Conservation (phyloP, 139 green algal species). For the Micromonas pusilla region DNA sequence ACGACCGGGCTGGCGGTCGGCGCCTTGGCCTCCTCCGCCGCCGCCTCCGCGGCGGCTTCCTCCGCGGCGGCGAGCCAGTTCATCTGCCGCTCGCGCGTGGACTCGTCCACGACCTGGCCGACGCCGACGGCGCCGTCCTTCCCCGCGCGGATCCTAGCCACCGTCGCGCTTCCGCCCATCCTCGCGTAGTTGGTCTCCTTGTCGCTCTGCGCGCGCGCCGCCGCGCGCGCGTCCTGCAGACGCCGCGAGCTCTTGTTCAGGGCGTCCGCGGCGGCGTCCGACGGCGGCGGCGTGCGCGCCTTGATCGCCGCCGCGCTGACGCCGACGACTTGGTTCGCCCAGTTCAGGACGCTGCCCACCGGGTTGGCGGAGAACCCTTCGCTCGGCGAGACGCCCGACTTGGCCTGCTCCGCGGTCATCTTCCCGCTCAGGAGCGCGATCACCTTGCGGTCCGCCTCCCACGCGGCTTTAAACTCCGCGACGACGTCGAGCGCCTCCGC, state of each 20-base stretch:
- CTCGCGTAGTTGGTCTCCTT: neutral
- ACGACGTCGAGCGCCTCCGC: neutral
- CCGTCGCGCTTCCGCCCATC: neutral
- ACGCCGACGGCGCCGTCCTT: neutral
- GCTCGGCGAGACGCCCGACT: neutral
- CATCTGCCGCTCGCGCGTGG: neutral
- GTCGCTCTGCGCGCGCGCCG: neutral
- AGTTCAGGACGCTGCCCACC: neutral
- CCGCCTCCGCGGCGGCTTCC: neutral
- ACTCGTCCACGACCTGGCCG: neutral
- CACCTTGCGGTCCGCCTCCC: conserved; percentile 20
- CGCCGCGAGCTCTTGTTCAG: neutral
- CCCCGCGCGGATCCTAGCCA: neutral
- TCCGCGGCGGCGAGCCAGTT: neutral
- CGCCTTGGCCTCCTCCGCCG: neutral
- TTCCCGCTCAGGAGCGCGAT: conserved; percentile 4
- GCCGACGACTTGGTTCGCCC: too few relatives aligned
- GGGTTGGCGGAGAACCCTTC: neutral
- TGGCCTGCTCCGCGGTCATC: neutral
- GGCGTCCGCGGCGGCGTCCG: neutral
- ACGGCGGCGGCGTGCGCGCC: too few relatives aligned
- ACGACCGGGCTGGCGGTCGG: too few relatives aligned
- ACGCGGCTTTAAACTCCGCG: conserved; percentile 2
- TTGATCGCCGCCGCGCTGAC: too few relatives aligned
- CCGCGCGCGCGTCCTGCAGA: neutral